Percentiles rank a stretch among this genome's conserved stretches.
phyloP scores from a whole-genome alignment of 2,329 filamentous ascomycete genomes.

The Trichoderma aggressivum region DNA sequence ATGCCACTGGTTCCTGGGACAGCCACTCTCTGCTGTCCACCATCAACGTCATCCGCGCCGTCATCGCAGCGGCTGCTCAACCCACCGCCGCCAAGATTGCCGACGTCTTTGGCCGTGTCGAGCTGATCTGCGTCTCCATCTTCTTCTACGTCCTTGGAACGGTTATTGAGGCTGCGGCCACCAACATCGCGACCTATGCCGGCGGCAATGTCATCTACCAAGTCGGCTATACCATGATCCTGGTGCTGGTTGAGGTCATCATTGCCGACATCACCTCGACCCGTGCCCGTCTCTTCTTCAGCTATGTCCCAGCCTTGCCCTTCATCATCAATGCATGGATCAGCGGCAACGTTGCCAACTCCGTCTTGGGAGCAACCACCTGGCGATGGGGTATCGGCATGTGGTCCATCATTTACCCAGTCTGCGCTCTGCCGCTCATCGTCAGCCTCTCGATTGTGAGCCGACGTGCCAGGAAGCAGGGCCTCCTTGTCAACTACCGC shows the following conservation, averaged over 20 bases:
- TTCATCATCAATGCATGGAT: slow-evolving; percentile 66
- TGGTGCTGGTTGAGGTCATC: slow-evolving; percentile 61
- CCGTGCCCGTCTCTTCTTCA: slow-evolving; percentile 60
- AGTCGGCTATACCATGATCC: slow-evolving; percentile 60
- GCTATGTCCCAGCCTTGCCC: slow-evolving; percentile 57
- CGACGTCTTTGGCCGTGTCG: slow-evolving; percentile 61
- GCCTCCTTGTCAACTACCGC: slow-evolving; percentile 37
- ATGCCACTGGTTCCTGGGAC: slow-evolving; percentile 49
- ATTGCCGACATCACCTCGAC: slow-evolving; percentile 63
- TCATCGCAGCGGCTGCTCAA: slow-evolving; percentile 58
- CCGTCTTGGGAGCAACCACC: slow-evolving; percentile 45
- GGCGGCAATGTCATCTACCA: slow-evolving; percentile 59
- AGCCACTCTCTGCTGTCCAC: slow-evolving; percentile 56
- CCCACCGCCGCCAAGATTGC: slow-evolving; percentile 58
- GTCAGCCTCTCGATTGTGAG: slow-evolving; percentile 48
- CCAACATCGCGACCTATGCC: slow-evolving; percentile 48
- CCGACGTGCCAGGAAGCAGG: slow-evolving; percentile 50
- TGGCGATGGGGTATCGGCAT: slow-evolving; percentile 65
- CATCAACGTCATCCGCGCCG: slow-evolving; percentile 54
- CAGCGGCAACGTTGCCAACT: slow-evolving; percentile 52
- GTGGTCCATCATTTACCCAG: slow-evolving; percentile 61
- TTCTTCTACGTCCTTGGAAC: slow-evolving; percentile 59
- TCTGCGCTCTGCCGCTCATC: slow-evolving; percentile 55
- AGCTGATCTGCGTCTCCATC: slow-evolving; percentile 54
- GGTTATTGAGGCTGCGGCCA: slow-evolving; percentile 52